Percentiles rank a stretch among this genome's conserved stretches.
These are phyloP conservation scores for Xeromyces bisporus DNA, from an alignment of 495 filamentous ascomycete genomes.

Conservation along the genomic window DNA sequence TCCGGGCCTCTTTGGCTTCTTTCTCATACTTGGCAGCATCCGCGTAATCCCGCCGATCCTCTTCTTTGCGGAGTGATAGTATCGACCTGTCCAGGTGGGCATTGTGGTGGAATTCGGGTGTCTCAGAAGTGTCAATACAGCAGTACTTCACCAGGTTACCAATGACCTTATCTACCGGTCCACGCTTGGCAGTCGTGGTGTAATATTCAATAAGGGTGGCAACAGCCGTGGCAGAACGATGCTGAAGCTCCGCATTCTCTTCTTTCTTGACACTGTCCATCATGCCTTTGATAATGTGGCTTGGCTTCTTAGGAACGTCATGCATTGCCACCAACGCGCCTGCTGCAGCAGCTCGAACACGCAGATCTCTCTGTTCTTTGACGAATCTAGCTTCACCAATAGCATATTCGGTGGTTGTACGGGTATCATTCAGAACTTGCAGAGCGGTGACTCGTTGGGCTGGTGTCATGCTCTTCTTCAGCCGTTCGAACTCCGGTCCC, in stretches of 20 bases:
- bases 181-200: slow-evolving; percentile 52
- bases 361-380: slow-evolving; percentile 70
- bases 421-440: slow-evolving; percentile 58
- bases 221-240: slow-evolving; percentile 69
- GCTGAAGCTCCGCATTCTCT: slow-evolving; percentile 79
- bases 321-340: slow-evolving; percentile 75
- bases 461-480: slow-evolving; percentile 70
- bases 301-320: slow-evolving; percentile 78
- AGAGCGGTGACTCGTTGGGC: slow-evolving; percentile 66
- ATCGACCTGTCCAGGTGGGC: slow-evolving; percentile 58
- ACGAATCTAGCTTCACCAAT: slow-evolving; percentile 62
- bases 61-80: slow-evolving; percentile 85
- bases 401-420: slow-evolving; percentile 44
- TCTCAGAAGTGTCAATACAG: slow-evolving; percentile 92
- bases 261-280: slow-evolving; percentile 97
- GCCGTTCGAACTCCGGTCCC: slow-evolving; percentile 60
- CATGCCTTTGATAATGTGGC: slow-evolving; percentile 76
- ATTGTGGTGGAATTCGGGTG: slow-evolving; percentile 79
- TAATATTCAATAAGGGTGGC: slow-evolving; percentile 74
- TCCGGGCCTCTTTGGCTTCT: slow-evolving; percentile 70
- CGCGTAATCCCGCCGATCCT: slow-evolving; percentile 81
- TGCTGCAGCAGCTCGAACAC: slow-evolving; percentile 73
- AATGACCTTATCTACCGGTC: slow-evolving; percentile 83
- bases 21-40: slow-evolving; percentile 77
- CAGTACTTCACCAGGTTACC: slow-evolving; percentile 90